phyloP scores from a whole-genome alignment of 345 rosid species.

The Diplotaxis tenuifolia region DNA sequence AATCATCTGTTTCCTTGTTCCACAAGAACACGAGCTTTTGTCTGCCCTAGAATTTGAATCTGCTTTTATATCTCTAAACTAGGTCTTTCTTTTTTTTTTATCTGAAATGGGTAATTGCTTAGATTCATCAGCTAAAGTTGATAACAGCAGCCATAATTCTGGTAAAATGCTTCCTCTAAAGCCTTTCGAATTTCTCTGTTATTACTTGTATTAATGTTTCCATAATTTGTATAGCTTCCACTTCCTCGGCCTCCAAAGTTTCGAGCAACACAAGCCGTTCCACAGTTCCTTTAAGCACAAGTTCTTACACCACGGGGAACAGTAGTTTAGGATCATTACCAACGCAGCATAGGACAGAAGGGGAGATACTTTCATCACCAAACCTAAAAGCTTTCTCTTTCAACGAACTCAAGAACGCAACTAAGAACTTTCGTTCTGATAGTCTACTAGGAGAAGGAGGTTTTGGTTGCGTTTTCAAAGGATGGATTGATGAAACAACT shows the following conservation, averaged over 20 bases:
- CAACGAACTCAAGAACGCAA: slow-evolving; percentile 78
- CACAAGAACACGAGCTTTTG: slow-evolving; percentile 13
- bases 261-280: slow-evolving; percentile 71
- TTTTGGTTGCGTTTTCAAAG: slow-evolving; percentile 87
- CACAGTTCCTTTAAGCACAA: slow-evolving; percentile 56
- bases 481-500: slow-evolving; percentile 79
- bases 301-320: slow-evolving; percentile 51
- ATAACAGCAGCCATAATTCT: slow-evolving; percentile 52
- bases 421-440: slow-evolving; percentile 85
- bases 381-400: slow-evolving; percentile 74
- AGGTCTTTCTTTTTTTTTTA: background rate
- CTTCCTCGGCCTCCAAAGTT: slow-evolving; percentile 63
- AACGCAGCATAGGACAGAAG: slow-evolving; percentile 65
- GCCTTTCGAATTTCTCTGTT: background rate
- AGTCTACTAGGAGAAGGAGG: slow-evolving; percentile 96
- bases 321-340: slow-evolving; percentile 55
- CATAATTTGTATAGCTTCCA: background rate
- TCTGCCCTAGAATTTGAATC: background rate
- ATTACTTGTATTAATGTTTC: background rate
- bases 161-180: slow-evolving; percentile 41
- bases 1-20: slow-evolving; percentile 2
- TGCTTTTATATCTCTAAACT: background rate
- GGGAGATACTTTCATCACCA: slow-evolving; percentile 85
- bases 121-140: slow-evolving; percentile 61
- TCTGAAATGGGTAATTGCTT: slow-evolving; percentile 73